Evolutionary conservation across 495 filamentous ascomycete genomes (phyloP).

Genomic region (Cercophora scortea): DNA sequence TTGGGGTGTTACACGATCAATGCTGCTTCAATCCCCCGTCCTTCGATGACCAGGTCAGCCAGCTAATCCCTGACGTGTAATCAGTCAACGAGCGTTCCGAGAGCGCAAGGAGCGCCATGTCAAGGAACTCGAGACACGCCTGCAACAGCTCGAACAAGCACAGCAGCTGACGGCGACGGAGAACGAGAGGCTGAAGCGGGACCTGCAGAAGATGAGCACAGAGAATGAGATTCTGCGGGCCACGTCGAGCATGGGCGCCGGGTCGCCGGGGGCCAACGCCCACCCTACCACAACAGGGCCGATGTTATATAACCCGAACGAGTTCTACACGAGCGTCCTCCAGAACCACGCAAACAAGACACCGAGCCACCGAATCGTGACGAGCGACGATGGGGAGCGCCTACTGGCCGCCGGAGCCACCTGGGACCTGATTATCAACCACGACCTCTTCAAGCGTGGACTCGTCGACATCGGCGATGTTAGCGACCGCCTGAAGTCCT

Average conservation of each 20-base stretch:
- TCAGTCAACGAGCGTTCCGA: constrained; percentile 93
- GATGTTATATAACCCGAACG: constrained; percentile 64
- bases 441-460: constrained; percentile 71
- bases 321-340: constrained; percentile 54
- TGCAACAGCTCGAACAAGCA: constrained; percentile 59
- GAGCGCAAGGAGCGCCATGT: constrained; percentile 95
- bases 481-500: constrained; percentile 61
- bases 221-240: constrained; percentile 95
- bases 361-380: constrained; percentile 61
- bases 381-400: constrained; percentile 62
- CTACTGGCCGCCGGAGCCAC: constrained; percentile 73
- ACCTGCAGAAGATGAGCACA: constrained; percentile 69
- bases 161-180: constrained; percentile 43
- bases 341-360: constrained; percentile 50
- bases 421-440: constrained; percentile 85
- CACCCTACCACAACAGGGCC: constrained; percentile 51
- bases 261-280: constrained; percentile 15
- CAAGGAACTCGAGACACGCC: constrained; percentile 82
- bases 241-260: constrained; percentile 40
- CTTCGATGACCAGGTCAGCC: constrained; percentile 6
- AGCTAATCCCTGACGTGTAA: constrained; percentile 32
- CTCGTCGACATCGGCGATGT: constrained; percentile 80
- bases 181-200: constrained; percentile 77
- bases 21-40: not conserved
- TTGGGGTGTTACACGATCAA: not conserved